Percentiles rank a stretch among this genome's conserved stretches.
phyloP scores from a whole-genome alignment of 1,139 yeast genomes.

The Yamadazyma diospyri region DNA sequence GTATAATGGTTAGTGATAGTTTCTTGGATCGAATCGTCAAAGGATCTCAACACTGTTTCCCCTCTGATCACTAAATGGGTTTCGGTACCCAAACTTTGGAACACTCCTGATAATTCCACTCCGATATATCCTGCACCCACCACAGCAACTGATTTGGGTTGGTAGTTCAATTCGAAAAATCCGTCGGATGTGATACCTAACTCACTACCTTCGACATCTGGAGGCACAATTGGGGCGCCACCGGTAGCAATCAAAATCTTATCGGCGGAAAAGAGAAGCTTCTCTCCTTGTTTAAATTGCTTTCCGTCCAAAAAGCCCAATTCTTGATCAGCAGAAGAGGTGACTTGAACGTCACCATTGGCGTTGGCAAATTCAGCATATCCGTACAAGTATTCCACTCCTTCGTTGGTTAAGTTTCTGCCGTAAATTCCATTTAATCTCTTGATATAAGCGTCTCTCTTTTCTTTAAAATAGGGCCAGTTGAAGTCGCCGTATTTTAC shows the following conservation, averaged over 20 bases:
- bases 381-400: conserved; percentile 86
- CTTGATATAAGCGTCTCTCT: conserved; percentile 86
- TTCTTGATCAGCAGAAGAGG: conserved; percentile 42
- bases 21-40: conserved; percentile 77
- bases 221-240: conserved; percentile 77
- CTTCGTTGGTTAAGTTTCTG: conserved; percentile 79
- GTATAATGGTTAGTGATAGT: conserved; percentile 77
- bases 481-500: conserved; percentile 59
- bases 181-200: conserved; percentile 89
- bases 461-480: conserved; percentile 76
- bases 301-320: conserved; percentile 27
- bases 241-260: conserved; percentile 90
- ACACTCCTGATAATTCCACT: conserved; percentile 91
- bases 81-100: conserved; percentile 83
- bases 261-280: conserved; percentile 69
- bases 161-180: conserved; percentile 72
- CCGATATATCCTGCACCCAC: conserved; percentile 99
- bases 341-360: conserved; percentile 77
- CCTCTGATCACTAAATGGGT: conserved; percentile 88
- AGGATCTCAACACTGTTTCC: conserved; percentile 81
- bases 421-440: conserved; percentile 93
- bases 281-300: conserved; percentile 42
- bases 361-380: conserved; percentile 68
- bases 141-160: conserved; percentile 88
- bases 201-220: conserved; percentile 72